Base-by-base conservation (phyloP, 2,329 filamentous ascomycete species). In the Leptodontidium sp. region DNA sequence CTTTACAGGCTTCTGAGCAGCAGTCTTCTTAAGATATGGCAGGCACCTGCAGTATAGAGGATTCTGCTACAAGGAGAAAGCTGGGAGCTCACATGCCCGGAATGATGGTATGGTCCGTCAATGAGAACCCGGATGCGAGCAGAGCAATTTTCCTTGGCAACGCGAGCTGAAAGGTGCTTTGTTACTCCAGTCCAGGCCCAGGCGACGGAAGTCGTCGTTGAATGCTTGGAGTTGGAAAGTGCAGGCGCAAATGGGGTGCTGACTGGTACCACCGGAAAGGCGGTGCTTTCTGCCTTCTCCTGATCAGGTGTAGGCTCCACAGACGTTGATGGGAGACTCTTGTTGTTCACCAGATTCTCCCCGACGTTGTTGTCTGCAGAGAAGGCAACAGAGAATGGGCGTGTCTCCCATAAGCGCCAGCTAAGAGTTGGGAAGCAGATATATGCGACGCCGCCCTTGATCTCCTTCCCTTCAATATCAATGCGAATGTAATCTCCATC, bases 401-500 rank as follows among this genome's bases (percentile, higher is more conserved):
- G 61, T 7, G 40, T 63, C 15, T 63, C 61, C 45, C 61, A 50
- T n/a, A 63, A 49, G 4, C 40, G 24, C 61, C 61, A 63, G 29
- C 40, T 26, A 14, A 63, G 61, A 1, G 61, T 63, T 29, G 61
- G 45, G 12, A 63, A 63, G 29, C 45, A 63, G 11, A 63, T 26
- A 35, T 63, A 50, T 15, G 47, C 61, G 12, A 49, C 40, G 17
- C 45, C 43, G 9, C 47, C 32, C 21, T 49, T 3, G 17, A 49
- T 21, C 14, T 32, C 43, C 17, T 40, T 58, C 5, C 61, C 61
- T 24, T 63, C 40, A 6, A 63, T 12, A 38, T 63, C 61, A 12
- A 63, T 47, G 21, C 61, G 61, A 15, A 52, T 35, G 29, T 63
- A 63, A 32, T 63, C 61, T 9, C 45, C 45, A n/a, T 63, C 61